Percentiles rank a stretch among this genome's conserved stretches.
Evolutionary conservation across 2,329 filamentous ascomycete genomes (phyloP).

Genomic region (Aspergillus fischeri): DNA sequence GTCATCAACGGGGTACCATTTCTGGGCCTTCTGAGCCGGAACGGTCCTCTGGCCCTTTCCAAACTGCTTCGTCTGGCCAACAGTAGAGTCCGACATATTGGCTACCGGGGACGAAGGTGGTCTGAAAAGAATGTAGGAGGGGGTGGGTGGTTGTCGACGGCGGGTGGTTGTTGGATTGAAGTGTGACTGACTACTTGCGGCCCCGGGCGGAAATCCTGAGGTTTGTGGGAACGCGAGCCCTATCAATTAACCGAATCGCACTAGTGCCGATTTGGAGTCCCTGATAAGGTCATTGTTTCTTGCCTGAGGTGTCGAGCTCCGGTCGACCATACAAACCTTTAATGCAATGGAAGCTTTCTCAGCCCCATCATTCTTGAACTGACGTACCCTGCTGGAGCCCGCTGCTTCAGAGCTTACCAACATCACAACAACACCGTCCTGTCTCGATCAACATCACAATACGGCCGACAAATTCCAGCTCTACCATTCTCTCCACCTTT

Average conservation of each 20-base stretch:
- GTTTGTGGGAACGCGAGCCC: conserved; percentile 44
- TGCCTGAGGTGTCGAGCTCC: conserved; percentile 10
- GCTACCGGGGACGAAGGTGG: conserved; percentile 41
- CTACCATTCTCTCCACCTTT: conserved; percentile 2
- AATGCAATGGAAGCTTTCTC: conserved; percentile 6
- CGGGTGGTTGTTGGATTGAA: conserved; percentile 40
- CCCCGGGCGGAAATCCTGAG: conserved; percentile 35
- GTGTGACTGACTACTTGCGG: conserved; percentile 36
- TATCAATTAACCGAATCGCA: conserved; percentile 37
- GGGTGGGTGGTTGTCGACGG: conserved; percentile 39
- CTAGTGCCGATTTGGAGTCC: conserved; percentile 32
- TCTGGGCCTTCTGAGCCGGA: conserved; percentile 89
- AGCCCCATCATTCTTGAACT: conserved; percentile 11
- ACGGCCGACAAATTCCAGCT: neutral
- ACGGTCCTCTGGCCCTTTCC: conserved; percentile 93
- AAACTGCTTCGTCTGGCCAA: conserved; percentile 82
- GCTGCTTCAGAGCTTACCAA: conserved; percentile 13
- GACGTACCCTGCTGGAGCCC: conserved; percentile 26
- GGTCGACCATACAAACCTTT: conserved; percentile 4
- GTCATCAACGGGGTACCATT: conserved; percentile 98
- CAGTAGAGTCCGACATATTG: conserved; percentile 53
- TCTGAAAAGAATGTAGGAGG: conserved; percentile 30
- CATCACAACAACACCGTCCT: neutral
- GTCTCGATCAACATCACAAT: neutral
- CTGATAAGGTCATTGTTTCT: conserved; percentile 3